These are phyloP conservation scores for Truncatella angustata DNA, from an alignment of 2,329 filamentous ascomycete species.

Conservation along the genomic window DNA sequence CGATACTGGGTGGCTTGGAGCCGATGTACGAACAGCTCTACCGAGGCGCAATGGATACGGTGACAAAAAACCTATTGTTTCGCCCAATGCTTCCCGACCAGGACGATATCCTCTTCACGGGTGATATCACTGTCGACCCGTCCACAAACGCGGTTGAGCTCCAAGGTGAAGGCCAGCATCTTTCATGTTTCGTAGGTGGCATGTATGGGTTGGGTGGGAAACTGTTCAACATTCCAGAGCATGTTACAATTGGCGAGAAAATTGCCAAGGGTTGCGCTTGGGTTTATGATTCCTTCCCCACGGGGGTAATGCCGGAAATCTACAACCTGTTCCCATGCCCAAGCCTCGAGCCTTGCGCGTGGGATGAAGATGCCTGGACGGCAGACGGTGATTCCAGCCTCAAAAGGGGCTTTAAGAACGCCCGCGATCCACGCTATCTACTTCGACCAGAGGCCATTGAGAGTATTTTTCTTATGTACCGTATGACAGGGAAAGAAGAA, in stretches of 20 bases:
- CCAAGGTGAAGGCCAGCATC: conserved; percentile 37
- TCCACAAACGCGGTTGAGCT: conserved; percentile 23
- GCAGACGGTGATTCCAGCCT: conserved; percentile 23
- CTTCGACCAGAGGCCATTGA: conserved; percentile 52
- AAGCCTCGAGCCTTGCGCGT: conserved; percentile 35
- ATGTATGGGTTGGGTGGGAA: conserved; percentile 46
- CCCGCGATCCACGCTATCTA: conserved; percentile 47
- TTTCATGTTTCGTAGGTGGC: conserved; percentile 47
- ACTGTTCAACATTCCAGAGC: conserved; percentile 41
- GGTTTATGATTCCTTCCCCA: conserved; percentile 53
- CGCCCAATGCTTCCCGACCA: conserved; percentile 63
- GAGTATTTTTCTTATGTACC: conserved; percentile 53
- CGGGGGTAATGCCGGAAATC: conserved; percentile 59
- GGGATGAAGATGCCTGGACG: conserved; percentile 34
- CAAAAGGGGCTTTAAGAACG: conserved; percentile 61
- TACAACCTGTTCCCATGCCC: conserved; percentile 45
- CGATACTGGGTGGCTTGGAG: conserved; percentile 65
- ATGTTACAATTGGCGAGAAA: conserved; percentile 45
- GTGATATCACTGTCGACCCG: conserved; percentile 16
- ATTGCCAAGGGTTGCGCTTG: conserved; percentile 56
- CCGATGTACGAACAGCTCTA: conserved; percentile 63
- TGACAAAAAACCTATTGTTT: conserved; percentile 64
- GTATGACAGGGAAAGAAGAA: conserved; percentile 45
- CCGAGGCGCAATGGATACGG: conserved; percentile 55
- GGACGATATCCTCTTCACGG: conserved; percentile 59